Evolutionary conservation across 306 rosid species (phyloP), one percentile per base, ranked within the genome.

Genomic region (Lupinus albus): DNA sequence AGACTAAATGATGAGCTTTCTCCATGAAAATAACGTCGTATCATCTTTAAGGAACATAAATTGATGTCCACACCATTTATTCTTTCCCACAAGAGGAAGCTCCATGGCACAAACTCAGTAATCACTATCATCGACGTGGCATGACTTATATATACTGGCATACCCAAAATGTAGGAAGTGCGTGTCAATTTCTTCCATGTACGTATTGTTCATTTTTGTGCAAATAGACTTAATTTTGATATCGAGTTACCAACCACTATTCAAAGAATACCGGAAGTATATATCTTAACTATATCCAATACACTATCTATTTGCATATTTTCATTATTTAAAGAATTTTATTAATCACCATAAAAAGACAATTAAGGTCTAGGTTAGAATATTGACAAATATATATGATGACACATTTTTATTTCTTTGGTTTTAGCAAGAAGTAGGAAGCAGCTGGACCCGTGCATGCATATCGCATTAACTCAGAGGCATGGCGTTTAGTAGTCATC

Each of bases 81-180:
- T 39, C 11, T 10, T 39, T 39, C 4, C n/a, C 21, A n/a, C 6
- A n/a, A 56, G 21, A 8, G 30, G 68, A 14, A 64, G 3, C 3
- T 64, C 15, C 30, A 30, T 20, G 13, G 4, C 21, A n/a, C 8
- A 25, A 63, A 11, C 11, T 45, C 42, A 47, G 45, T 32, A 15
- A 48, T 65, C 12, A 14, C 15, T 64, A 57, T 67, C 50, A 18
- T 2, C 21, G 71, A 68, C 53, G 53, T 53, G 63, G 4, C 72
- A 35, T 51, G 50, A 3, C n/a, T 17, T 25, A 17, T 33, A 4
- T 33, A 8, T 51, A 4, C 14, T 49, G 28, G 64, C 14, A 1
- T 18, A 25, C 70, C 75, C 76, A 13, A 20, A 69, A 52, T 16
- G 51, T 76, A 33, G 80, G 80, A 76, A 61, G 70, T 61, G 65